A percentile compares a stretch with the other conserved stretches of the same genome.
Conservation (phyloP, 2,329 filamentous ascomycete species). For the Monosporascus sp. region DNA sequence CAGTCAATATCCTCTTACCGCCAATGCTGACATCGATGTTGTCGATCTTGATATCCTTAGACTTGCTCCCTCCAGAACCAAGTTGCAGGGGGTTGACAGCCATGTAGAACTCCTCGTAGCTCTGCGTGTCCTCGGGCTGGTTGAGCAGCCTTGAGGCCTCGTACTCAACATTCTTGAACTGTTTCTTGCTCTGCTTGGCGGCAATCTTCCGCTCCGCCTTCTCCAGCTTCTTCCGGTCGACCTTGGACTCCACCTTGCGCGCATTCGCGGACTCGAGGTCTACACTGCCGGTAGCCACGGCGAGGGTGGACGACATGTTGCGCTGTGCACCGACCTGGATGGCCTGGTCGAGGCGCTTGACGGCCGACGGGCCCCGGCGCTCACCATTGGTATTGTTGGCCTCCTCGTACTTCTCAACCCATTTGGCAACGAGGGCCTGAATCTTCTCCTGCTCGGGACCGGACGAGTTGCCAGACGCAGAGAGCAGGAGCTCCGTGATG, state of each 20-base stretch:
- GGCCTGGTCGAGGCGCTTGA: conserved; percentile 84
- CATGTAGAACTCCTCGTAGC: conserved; percentile 99
- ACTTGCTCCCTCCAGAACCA: conserved; percentile 71
- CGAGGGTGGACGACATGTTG: conserved; percentile 94
- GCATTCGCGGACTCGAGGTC: conserved; percentile 91
- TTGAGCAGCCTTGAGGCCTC: conserved; percentile 88
- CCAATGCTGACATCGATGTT: conserved; percentile 92
- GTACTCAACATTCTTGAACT: conserved; percentile 97
- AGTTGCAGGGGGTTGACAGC: conserved; percentile 94
- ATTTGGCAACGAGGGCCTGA: conserved; percentile 79
- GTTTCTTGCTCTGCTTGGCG: conserved; percentile 97
- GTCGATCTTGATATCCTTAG: conserved; percentile 98
- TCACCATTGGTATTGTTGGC: conserved; percentile 70
- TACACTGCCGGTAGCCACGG: conserved; percentile 75
- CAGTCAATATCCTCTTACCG: conserved; percentile 80
- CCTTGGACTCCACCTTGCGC: conserved; percentile 93
- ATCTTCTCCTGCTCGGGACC: conserved; percentile 70
- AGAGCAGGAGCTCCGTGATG: conserved; percentile 84
- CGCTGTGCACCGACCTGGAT: conserved; percentile 90
- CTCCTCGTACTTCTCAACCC: conserved; percentile 75
- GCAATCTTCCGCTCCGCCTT: conserved; percentile 97
- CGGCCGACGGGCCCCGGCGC: conserved; percentile 66
- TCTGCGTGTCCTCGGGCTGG: conserved; percentile 75
- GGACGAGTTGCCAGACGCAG: conserved; percentile 81
- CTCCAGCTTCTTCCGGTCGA: conserved; percentile 97